Base-by-base conservation (phyloP, 2,329 filamentous ascomycete species). In the Furcasterigmium furcatum region DNA sequence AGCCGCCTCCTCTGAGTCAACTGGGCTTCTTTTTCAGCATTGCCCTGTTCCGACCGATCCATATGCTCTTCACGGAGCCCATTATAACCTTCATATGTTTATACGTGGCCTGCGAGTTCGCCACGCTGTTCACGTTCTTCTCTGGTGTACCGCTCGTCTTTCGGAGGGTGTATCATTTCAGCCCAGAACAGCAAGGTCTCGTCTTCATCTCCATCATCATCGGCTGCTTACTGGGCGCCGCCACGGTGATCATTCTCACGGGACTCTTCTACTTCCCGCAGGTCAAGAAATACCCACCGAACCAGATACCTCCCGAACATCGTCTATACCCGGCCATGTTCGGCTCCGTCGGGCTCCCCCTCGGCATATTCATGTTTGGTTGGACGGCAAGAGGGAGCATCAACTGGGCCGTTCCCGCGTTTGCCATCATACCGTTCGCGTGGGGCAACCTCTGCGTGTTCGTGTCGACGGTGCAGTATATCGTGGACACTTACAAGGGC, bases 371-470 rank as follows among this genome's bases (percentile, higher is more conserved):
- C 64, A 80, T 80, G 77, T 81, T 81, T 51, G 78, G 71, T 1
- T 84, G 80, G 80, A 73, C 74, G 2, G 73, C 76, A 1, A 59
- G 66, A 4, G 46, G 52, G 1, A 65, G 64, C 7, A 57, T 75
- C 2, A 68, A 70, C 4, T 82, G 78, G 76, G 72, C 69, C 0
- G 70, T 71, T 18, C 71, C 77, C 0, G 68, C 73, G 0, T 58
- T 75, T 0, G 73, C 77, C 4, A 75, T 79, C 8, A 63, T 81
- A 3, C 66, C 74, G 0, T 84, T 84, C 54, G 77, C 76, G 0
- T 81, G 76, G 71, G 80, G 80, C 2, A 83, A 82, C 52, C 59
- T 84, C 1, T 78, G 72, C 48, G 65, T 85, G 2, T 84, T 84
- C 52, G 70, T 82, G 49, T 68, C 71, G 44, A 67, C 71, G 4